Base-by-base conservation (phyloP, 441 rosid genomes). In the Pelargonium exstipulatum region DNA sequence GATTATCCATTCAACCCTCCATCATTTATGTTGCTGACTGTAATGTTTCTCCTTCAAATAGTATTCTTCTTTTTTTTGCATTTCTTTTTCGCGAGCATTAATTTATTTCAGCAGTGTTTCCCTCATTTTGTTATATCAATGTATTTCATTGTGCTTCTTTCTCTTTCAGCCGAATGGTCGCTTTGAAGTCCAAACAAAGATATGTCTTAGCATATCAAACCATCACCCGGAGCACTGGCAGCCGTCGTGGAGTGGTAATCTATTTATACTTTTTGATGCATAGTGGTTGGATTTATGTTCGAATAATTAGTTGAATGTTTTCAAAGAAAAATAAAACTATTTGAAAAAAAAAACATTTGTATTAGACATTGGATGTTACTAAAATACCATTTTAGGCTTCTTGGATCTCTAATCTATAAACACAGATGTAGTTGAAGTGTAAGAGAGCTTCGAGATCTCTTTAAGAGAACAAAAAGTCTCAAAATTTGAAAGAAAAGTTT, bases 181-280 rank as follows among this genome's bases (percentile, higher is more conserved):
- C 20, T 95, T 95, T 69, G 98, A 92, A 71, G 90, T 91, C 40
- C 94, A 91, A 69, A 94, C 99, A 0, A 94, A 94, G 84, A 90
- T 94, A 77, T 94, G 99, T 80, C 78, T 94, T 71, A 94, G 99
- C 84, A 94, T 94, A 72, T 94, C 99, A 0, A 90, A 90, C 84
- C 90, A 95, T 74, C 99, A 95, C 81, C 99, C 99, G 0, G 98
- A 95, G 86, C 99, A 95, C 58, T 95, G 99, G 99, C 98, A 90
- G 81, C 99, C 99, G 13, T 95, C 99, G 10, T 95, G 99, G 99
- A 90, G 99, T 71, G 98, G 99, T 95, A 80, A 81, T 46, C 51
- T 75, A 67, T 58, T 60, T 48, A 0, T 45, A 22, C n/a, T 64
- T 26, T 17, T 17, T 40, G 51, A 46, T 4, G 60, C 13, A 48